These are phyloP conservation scores for Claviceps purpurea DNA, from an alignment of 2,329 filamentous ascomycete genomes.

Conservation along the genomic window DNA sequence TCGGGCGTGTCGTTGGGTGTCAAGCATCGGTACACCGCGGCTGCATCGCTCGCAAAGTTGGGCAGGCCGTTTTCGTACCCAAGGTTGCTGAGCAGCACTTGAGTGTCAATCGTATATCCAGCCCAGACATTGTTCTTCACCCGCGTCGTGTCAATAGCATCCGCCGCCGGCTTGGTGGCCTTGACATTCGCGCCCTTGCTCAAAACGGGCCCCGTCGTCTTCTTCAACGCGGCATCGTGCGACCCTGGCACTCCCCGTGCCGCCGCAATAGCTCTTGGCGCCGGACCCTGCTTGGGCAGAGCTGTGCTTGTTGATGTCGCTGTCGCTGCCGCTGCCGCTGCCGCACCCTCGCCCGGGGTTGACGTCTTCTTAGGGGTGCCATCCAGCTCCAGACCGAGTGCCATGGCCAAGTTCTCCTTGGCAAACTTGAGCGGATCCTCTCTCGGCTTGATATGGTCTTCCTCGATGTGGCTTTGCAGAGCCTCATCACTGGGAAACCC, in stretches of 20 bases:
- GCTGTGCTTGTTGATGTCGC: constrained; percentile 28
- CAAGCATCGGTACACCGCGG: constrained; percentile 30
- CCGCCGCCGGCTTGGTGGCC: constrained; percentile 14
- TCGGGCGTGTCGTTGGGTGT: constrained; percentile 53
- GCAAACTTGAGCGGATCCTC: constrained; percentile 42
- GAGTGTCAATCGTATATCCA: constrained; percentile 37
- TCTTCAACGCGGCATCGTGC: constrained; percentile 36
- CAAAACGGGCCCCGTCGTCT: constrained; percentile 34
- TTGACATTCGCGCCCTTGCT: constrained; percentile 25
- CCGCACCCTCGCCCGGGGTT: constrained; percentile 16
- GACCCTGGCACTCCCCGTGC: constrained; percentile 31
- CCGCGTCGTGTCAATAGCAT: neutral
- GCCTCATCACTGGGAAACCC: constrained; percentile 43
- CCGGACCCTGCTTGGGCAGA: constrained; percentile 34
- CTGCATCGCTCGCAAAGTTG: constrained; percentile 26
- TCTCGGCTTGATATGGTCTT: constrained; percentile 44
- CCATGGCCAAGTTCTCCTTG: constrained; percentile 33
- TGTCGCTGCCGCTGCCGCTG: constrained; percentile 23
- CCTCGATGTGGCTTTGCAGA: constrained; percentile 37
- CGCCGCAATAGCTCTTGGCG: constrained; percentile 27
- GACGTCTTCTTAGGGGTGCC: constrained; percentile 27
- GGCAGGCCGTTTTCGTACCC: constrained; percentile 21
- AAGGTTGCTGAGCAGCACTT: constrained; percentile 22
- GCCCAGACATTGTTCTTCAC: constrained; percentile 21
- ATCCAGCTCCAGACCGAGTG: constrained; percentile 38